phyloP scores from a whole-genome alignment of 2,329 filamentous ascomycete genomes.

The Calonectria crousiana region DNA sequence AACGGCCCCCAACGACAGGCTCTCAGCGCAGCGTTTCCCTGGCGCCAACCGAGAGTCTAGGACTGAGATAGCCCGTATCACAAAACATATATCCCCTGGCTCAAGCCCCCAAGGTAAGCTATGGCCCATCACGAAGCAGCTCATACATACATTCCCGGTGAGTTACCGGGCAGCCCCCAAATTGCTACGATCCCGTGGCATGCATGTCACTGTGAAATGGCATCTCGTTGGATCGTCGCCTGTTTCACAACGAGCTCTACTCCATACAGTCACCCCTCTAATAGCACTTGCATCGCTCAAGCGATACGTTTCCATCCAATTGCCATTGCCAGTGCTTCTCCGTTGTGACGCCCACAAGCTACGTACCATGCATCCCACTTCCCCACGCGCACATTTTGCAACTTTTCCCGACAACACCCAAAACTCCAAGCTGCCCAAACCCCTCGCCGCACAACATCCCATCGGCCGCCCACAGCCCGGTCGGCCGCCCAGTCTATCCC shows the following conservation, averaged over 20 bases:
- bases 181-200: constrained; percentile 6
- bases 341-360: not conserved
- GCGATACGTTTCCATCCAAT: not conserved
- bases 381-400: not conserved
- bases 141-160: not conserved
- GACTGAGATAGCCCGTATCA: not conserved
- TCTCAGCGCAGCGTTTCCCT: not conserved
- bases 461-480: constrained; percentile 11
- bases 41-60: constrained; percentile 7
- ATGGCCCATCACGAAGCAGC: not conserved
- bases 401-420: constrained; percentile 10
- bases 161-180: constrained; percentile 16
- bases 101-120: not conserved
- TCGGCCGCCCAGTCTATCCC: constrained; percentile 1
- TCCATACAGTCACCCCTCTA: constrained; percentile 1
- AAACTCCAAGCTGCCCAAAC: not conserved
- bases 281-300: not conserved
- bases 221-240: constrained; percentile 3
- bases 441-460: constrained; percentile 11
- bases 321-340: not conserved
- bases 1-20: not conserved
- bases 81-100: not conserved
- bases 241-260: constrained; percentile 14
- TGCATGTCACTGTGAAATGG: not conserved
- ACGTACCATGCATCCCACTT: not conserved